Evolutionary conservation across 306 rosid genomes (phyloP).

Genomic region (Betula pendula): DNA sequence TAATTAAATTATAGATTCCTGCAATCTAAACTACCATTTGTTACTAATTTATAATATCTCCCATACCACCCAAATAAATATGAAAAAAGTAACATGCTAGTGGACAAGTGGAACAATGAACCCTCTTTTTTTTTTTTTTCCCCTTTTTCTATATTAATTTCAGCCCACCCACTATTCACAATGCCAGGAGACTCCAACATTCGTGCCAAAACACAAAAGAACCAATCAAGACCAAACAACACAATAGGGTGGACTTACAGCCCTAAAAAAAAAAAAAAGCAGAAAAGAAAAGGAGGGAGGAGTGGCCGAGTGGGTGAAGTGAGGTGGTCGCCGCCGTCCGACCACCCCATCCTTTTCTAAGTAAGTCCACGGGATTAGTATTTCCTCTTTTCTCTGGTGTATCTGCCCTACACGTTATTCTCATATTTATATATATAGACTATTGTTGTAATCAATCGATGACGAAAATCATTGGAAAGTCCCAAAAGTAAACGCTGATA

Average conservation of each 20-base stretch:
- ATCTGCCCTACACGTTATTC: constrained; percentile 32
- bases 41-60: too few species aligned
- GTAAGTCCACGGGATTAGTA: too few species aligned
- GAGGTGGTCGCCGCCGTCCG: too few species aligned
- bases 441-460: constrained; percentile 4
- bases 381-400: too few species aligned
- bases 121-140: not conserved
- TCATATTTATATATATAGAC: not conserved
- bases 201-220: too few species aligned
- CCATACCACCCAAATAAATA: too few species aligned
- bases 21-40: too few species aligned
- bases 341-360: too few species aligned
- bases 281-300: not conserved
- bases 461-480: constrained; percentile 27
- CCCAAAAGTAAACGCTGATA: constrained; percentile 56
- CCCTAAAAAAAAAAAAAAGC: not conserved
- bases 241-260: not conserved
- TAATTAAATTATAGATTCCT: too few species aligned
- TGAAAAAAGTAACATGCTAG: too few species aligned
- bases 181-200: not conserved
- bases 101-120: too few species aligned
- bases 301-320: not conserved
- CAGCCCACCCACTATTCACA: not conserved
- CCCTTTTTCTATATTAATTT: not conserved
- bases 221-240: too few species aligned